Evolutionary conservation across 192 early-diverging fungal species (phyloP).

Genomic region (Coemansia sp.): DNA sequence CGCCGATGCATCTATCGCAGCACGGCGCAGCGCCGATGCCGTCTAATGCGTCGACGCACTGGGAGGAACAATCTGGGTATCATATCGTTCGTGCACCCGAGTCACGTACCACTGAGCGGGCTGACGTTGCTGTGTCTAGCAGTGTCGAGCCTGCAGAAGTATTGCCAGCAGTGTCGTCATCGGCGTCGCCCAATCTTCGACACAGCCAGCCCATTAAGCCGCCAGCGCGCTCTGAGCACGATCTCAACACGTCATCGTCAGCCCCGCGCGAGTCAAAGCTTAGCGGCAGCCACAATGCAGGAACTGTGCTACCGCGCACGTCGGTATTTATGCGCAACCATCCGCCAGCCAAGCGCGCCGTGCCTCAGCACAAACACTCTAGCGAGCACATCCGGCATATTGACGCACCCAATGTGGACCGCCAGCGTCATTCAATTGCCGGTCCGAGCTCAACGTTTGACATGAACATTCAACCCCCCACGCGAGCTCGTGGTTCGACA

Average conservation of each 20-base stretch:
- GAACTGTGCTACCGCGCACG: constrained; percentile 14
- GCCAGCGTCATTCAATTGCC: neutral
- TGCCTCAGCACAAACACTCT: neutral
- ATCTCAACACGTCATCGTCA: constrained; percentile 20
- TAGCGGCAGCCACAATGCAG: neutral
- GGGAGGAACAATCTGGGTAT: constrained; percentile 16
- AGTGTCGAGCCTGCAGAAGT: constrained; percentile 20
- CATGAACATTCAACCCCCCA: neutral
- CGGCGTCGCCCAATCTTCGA: constrained; percentile 31
- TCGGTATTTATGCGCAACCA: constrained; percentile 24
- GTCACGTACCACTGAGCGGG: constrained; percentile 1
- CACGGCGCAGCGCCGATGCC: constrained; percentile 5
- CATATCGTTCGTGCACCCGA: neutral
- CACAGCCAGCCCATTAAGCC: constrained; percentile 27
- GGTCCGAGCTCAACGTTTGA: constrained; percentile 9
- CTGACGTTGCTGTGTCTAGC: constrained; percentile 8
- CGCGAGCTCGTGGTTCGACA: constrained; percentile 1
- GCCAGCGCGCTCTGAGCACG: constrained; percentile 14
- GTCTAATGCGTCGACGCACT: constrained; percentile 20
- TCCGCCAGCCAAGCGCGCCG: neutral
- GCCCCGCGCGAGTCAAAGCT: constrained; percentile 28
- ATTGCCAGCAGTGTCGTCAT: constrained; percentile 17
- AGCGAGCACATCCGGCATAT: neutral
- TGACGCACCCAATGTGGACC: neutral
- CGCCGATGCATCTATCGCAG: constrained; percentile 12